phyloP scores from a whole-genome alignment of 2,329 filamentous ascomycete genomes.

The Davidsoniella australis region DNA sequence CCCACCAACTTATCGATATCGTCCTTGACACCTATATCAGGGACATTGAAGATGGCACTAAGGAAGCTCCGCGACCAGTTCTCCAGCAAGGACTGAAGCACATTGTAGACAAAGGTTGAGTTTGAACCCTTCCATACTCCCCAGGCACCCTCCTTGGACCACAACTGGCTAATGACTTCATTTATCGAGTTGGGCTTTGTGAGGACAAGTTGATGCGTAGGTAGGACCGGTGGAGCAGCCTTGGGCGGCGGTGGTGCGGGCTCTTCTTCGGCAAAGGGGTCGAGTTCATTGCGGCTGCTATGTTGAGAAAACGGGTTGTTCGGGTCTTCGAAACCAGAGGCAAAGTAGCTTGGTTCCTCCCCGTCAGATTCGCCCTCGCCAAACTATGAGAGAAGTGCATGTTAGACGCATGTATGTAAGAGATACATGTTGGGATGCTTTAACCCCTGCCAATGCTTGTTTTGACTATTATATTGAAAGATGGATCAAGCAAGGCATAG shows the following conservation, averaged over 20 bases:
- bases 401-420: neutral
- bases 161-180: constrained; percentile 74
- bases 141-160: constrained; percentile 76
- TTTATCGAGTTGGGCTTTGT: constrained; percentile 65
- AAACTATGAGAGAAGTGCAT: constrained; percentile 5
- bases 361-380: constrained; percentile 39
- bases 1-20: constrained; percentile 60
- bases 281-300: constrained; percentile 8
- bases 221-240: constrained; percentile 18
- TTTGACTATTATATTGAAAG: neutral
- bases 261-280: constrained; percentile 11
- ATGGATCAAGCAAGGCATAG: neutral
- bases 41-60: constrained; percentile 79
- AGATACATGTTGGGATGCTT: neutral
- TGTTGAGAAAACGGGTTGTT: constrained; percentile 19
- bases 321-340: constrained; percentile 43
- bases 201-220: constrained; percentile 49
- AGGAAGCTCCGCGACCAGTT: constrained; percentile 83
- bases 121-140: constrained; percentile 94
- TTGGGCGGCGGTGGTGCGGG: constrained; percentile 5
- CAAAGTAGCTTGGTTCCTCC: constrained; percentile 76
- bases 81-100: constrained; percentile 73
- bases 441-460: neutral
- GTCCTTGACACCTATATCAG: constrained; percentile 61
- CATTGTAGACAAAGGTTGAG: constrained; percentile 76